Evolutionary conservation across 2,329 filamentous ascomycete species (phyloP).

Genomic region (Exophiala spinifera): DNA sequence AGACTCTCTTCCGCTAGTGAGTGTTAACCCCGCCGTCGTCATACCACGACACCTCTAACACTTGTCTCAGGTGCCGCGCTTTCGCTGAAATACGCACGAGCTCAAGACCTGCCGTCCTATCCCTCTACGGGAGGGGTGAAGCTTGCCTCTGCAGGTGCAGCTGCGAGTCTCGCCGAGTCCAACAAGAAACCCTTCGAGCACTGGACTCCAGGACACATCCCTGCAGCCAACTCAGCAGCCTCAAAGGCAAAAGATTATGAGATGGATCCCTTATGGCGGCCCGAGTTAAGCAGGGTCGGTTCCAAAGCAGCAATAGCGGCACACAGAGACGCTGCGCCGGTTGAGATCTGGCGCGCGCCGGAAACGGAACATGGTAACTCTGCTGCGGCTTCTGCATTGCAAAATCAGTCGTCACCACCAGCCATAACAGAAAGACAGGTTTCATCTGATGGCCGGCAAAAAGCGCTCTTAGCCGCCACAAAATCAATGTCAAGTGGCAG

Average conservation of each 20-base stretch:
- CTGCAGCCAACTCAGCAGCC: constrained; percentile 59
- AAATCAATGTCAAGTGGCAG: constrained; percentile 66
- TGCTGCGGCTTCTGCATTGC: constrained; percentile 63
- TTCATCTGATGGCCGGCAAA: constrained; percentile 54
- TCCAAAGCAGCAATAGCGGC: constrained; percentile 74
- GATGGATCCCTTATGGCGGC: constrained; percentile 61
- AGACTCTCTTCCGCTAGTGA: constrained; percentile 58
- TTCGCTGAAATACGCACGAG: constrained; percentile 68
- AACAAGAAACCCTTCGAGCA: constrained; percentile 63
- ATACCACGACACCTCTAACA: constrained; percentile 18
- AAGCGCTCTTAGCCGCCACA: constrained; percentile 71
- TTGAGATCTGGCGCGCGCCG: constrained; percentile 52
- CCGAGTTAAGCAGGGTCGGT: constrained; percentile 61
- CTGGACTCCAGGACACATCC: constrained; percentile 64
- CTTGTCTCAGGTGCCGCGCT: constrained; percentile 53
- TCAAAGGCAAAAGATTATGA: constrained; percentile 59
- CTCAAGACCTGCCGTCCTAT: constrained; percentile 70
- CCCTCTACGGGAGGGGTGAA: constrained; percentile 60
- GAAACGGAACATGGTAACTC: constrained; percentile 57
- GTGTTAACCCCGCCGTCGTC: constrained; percentile 29
- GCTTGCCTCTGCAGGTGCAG: constrained; percentile 65
- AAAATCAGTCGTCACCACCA: constrained; percentile 51
- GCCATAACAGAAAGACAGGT: constrained; percentile 47
- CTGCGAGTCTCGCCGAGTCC: constrained; percentile 70
- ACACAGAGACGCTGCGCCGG: constrained; percentile 50